Evolutionary conservation across 2,329 filamentous ascomycete genomes (phyloP).

Genomic region (Colletotrichum endophyticum): DNA sequence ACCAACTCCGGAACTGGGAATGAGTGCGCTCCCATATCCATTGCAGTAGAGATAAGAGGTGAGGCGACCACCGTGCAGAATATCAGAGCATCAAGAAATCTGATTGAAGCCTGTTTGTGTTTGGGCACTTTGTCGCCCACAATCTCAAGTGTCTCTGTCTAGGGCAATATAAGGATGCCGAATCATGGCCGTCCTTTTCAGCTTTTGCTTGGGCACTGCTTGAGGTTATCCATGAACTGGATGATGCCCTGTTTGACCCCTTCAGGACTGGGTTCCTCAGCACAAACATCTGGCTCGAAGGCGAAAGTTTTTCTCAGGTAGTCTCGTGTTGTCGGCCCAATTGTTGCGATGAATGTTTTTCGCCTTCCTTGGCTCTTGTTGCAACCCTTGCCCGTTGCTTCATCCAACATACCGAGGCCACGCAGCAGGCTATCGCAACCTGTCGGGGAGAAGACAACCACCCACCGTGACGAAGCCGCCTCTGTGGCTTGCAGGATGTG

Average conservation of each 20-base stretch:
- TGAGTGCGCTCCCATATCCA: neutral
- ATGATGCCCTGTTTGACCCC: constrained; percentile 75
- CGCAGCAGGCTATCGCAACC: constrained; percentile 67
- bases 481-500: constrained; percentile 51
- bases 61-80: neutral
- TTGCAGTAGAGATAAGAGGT: neutral
- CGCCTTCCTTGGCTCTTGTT: constrained; percentile 28
- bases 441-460: constrained; percentile 75
- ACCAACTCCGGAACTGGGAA: neutral
- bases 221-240: constrained; percentile 37
- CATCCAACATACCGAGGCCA: constrained; percentile 56
- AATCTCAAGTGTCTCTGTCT: neutral
- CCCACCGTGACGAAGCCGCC: constrained; percentile 60
- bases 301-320: constrained; percentile 70
- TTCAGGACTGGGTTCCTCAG: constrained; percentile 80
- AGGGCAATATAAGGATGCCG: neutral
- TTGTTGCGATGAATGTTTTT: constrained; percentile 77
- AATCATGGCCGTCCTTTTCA: neutral
- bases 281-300: constrained; percentile 79
- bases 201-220: neutral
- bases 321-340: constrained; percentile 89
- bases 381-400: constrained; percentile 43
- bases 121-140: neutral
- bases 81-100: neutral
- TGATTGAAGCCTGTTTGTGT: neutral